Conservation (phyloP, 2,329 filamentous ascomycete species). For the Pseudogymnoascus sp. region DNA sequence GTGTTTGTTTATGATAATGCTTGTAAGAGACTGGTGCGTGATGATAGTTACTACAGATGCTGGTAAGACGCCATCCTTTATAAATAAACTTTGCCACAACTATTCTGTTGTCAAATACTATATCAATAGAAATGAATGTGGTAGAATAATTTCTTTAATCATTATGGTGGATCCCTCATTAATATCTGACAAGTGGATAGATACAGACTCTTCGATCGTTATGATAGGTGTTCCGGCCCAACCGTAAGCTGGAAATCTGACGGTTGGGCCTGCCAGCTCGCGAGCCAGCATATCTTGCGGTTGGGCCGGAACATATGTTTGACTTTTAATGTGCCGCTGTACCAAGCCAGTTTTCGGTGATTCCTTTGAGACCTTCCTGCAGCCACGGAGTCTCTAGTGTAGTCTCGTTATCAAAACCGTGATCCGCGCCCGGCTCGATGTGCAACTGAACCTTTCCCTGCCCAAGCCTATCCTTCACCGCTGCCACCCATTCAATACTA, state of each 20-base stretch:
- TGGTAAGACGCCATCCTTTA: constrained; percentile 27
- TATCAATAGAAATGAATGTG: too few species aligned
- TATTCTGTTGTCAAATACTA: too few species aligned
- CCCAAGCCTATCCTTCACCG: constrained; percentile 15
- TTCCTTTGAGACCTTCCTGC: constrained; percentile 13
- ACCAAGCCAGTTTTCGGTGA: constrained; percentile 16
- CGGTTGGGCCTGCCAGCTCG: too few species aligned
- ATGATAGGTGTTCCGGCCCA: too few species aligned
- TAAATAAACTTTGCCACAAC: too few species aligned
- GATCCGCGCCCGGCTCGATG: constrained; percentile 11
- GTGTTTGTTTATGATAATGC: too few species aligned
- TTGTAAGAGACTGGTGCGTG: too few species aligned
- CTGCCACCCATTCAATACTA: constrained; percentile 12
- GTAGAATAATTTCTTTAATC: too few species aligned
- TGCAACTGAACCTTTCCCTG: constrained; percentile 10
- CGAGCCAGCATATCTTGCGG: too few species aligned
- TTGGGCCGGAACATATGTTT: background rate
- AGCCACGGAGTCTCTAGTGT: constrained; percentile 16
- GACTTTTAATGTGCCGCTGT: background rate
- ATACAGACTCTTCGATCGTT: background rate
- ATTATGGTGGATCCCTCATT: background rate
- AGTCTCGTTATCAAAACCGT: constrained; percentile 12
- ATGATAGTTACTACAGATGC: too few species aligned
- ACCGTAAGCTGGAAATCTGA: too few species aligned
- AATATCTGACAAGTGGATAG: background rate